These are phyloP conservation scores for Zalaria sp. DNA, from an alignment of 2,329 filamentous ascomycete genomes.

Conservation along the genomic window DNA sequence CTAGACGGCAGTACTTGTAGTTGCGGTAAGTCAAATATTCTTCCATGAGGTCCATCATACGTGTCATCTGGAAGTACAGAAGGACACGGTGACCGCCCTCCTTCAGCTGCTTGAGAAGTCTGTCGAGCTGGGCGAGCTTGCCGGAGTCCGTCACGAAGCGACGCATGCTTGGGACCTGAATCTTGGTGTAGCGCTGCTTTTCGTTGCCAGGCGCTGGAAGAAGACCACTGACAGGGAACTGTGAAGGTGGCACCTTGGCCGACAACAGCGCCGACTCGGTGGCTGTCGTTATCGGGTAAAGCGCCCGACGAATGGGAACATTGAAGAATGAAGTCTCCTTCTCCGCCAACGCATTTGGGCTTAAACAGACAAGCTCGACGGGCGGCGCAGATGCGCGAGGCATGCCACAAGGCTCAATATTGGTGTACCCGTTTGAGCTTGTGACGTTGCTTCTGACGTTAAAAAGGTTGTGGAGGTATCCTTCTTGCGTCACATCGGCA, in stretches of 20 bases:
- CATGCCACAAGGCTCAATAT: conserved; percentile 68
- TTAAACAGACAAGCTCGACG: conserved; percentile 64
- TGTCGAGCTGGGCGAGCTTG: conserved; percentile 83
- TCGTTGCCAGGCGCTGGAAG: conserved; percentile 68
- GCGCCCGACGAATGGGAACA: conserved; percentile 52
- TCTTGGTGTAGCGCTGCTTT: conserved; percentile 77
- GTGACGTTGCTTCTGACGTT: conserved; percentile 45
- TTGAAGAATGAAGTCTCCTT: conserved; percentile 70
- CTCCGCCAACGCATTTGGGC: conserved; percentile 49
- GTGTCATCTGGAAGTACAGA: conserved; percentile 99
- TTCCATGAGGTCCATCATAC: conserved; percentile 99
- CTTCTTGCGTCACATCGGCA: conserved; percentile 56
- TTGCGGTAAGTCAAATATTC: conserved; percentile 98
- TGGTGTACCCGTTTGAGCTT: conserved; percentile 53
- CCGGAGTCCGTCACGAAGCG: conserved; percentile 96
- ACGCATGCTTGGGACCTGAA: conserved; percentile 88
- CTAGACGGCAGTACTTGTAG: conserved; percentile 94
- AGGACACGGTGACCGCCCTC: conserved; percentile 84
- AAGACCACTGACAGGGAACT: conserved; percentile 49
- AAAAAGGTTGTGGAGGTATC: conserved; percentile 60
- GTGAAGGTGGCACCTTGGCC: conserved; percentile 51
- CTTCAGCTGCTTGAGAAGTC: conserved; percentile 79
- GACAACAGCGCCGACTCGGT: conserved; percentile 65
- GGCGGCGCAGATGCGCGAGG: conserved; percentile 76
- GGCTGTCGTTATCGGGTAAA: conserved; percentile 51